A percentile compares a stretch with the other conserved stretches of the same genome.
Conservation (phyloP, 208 protist genomes). For the Herpetomonas samuelpessoai region DNA sequence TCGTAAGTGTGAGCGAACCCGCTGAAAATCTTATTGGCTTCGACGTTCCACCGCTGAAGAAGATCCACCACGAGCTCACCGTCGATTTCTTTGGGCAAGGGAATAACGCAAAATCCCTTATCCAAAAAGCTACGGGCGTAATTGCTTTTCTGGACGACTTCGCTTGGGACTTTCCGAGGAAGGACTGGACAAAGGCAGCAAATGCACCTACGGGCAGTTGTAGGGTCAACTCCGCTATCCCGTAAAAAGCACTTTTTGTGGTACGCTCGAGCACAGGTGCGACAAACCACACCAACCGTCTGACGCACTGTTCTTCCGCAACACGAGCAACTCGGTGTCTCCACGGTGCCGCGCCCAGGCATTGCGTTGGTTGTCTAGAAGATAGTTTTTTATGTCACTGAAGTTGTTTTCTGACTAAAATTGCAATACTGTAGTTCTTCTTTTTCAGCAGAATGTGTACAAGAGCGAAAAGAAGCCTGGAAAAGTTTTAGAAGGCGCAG, state of each 20-base stretch:
- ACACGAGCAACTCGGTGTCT: too few relatives aligned
- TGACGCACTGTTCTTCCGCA: not conserved
- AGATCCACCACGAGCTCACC: not conserved
- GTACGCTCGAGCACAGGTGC: slow-evolving; percentile 12
- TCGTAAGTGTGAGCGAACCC: slow-evolving; percentile 42
- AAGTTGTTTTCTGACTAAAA: too few relatives aligned
- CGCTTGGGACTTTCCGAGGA: not conserved
- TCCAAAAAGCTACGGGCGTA: slow-evolving; percentile 38
- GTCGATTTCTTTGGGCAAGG: not conserved
- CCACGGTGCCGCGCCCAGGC: too few relatives aligned
- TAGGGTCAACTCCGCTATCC: slow-evolving; percentile 29
- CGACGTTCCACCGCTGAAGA: slow-evolving; percentile 17
- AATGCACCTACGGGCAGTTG: slow-evolving; percentile 17
- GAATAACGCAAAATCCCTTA: slow-evolving; percentile 53
- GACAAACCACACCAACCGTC: not conserved
- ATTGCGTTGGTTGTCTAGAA: too few relatives aligned
- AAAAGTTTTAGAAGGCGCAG: too few relatives aligned
- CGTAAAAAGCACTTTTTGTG: slow-evolving; percentile 49
- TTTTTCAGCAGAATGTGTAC: too few relatives aligned
- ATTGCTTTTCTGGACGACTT: slow-evolving; percentile 13
- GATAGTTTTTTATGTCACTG: too few relatives aligned
- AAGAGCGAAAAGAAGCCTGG: too few relatives aligned
- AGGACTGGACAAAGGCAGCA: slow-evolving; percentile 44
- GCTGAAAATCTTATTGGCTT: slow-evolving; percentile 33
- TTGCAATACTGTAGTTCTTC: too few relatives aligned